Evolutionary conservation across 2,329 filamentous ascomycete species (phyloP).

Genomic region (Ophiostoma montium): DNA sequence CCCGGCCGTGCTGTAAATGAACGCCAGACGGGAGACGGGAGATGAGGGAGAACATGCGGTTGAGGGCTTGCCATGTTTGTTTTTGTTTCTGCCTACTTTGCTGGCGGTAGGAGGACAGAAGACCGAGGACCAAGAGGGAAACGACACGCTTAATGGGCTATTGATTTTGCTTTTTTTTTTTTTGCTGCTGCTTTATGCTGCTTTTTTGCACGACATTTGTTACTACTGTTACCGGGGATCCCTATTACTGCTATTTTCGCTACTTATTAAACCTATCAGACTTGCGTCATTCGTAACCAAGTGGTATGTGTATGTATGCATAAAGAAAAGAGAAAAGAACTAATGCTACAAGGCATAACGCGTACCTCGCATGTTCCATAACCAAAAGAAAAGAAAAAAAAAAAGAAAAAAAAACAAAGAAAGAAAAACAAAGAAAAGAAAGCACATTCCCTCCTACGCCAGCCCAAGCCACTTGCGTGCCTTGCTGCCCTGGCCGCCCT

Average conservation of each 20-base stretch:
- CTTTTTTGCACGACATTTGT: neutral
- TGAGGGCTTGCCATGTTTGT: neutral
- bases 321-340: neutral
- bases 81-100: neutral
- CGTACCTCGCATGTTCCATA: no score
- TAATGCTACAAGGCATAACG: no score
- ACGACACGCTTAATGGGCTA: slow-evolving; percentile 7
- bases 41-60: no score
- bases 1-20: no score
- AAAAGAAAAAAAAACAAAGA: neutral
- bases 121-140: neutral
- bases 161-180: slow-evolving; percentile 5
- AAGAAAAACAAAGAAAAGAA: neutral
- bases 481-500: slow-evolving; percentile 21
- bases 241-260: neutral
- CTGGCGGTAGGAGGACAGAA: neutral
- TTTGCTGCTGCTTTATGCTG: neutral
- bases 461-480: slow-evolving; percentile 40
- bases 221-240: neutral
- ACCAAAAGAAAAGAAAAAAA: neutral
- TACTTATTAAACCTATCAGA: no score
- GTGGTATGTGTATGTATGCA: neutral
- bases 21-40: neutral
- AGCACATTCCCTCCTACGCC: slow-evolving; percentile 16
- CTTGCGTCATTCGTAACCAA: no score